Conservation (phyloP, 2,329 filamentous ascomycete species). For the Elsinoe arachidis region DNA sequence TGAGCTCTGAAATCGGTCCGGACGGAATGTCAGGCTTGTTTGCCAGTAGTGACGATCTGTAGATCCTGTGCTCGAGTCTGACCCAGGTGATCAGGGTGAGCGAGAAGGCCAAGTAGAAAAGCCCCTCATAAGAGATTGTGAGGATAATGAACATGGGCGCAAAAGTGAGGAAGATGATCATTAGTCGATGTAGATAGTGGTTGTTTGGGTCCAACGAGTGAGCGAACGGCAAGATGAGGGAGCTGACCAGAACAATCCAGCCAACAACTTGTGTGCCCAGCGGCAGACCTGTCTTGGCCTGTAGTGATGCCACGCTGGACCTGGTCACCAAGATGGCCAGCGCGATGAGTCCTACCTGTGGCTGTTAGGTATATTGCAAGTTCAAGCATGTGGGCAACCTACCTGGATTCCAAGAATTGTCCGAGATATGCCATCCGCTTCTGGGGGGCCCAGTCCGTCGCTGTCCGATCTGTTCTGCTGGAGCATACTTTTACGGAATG, state of each 20-base stretch:
- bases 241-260: constrained; percentile 68
- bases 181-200: constrained; percentile 82
- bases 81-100: constrained; percentile 80
- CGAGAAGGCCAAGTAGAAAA: constrained; percentile 91
- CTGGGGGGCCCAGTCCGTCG: constrained; percentile 22
- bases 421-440: constrained; percentile 44
- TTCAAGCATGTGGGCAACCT: constrained; percentile 20
- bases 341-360: constrained; percentile 63
- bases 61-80: constrained; percentile 74
- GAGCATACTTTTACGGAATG: constrained; percentile 62
- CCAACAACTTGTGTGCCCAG: constrained; percentile 80
- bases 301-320: constrained; percentile 75
- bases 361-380: constrained; percentile 10
- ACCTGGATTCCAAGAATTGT: constrained; percentile 59
- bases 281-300: constrained; percentile 76
- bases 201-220: constrained; percentile 72
- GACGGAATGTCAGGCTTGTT: constrained; percentile 21
- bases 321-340: constrained; percentile 79
- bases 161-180: constrained; percentile 85
- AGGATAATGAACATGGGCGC: constrained; percentile 91
- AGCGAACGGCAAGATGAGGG: constrained; percentile 70
- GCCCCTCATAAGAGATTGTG: constrained; percentile 91
- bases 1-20: constrained; percentile 20
- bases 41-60: constrained; percentile 27
- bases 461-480: constrained; percentile 31